phyloP scores from a whole-genome alignment of 495 filamentous ascomycete genomes.

The Penicillium paxilli region DNA sequence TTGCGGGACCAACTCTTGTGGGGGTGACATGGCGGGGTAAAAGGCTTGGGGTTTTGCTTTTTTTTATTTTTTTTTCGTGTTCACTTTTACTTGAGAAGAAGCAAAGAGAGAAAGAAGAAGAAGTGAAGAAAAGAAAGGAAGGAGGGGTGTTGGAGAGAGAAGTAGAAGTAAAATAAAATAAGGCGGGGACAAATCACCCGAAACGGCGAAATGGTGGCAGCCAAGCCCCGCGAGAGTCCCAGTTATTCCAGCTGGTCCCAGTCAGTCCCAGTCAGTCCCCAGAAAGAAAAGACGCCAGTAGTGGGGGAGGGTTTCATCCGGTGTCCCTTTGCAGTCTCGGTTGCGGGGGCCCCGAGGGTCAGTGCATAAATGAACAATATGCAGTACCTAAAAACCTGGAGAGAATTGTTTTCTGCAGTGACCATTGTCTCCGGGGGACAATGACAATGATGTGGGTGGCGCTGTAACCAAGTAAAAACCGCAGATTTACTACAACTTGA shows the following conservation, averaged over 20 bases:
- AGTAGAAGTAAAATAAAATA: constrained; percentile 6
- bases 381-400: too few species aligned
- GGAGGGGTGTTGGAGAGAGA: constrained; percentile 1
- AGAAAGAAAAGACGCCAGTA: constrained; percentile 13
- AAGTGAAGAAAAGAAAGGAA: not conserved
- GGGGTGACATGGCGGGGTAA: constrained; percentile 44
- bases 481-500: too few species aligned
- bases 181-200: not conserved
- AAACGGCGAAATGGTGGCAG: constrained; percentile 8
- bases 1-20: constrained; percentile 48
- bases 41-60: not conserved
- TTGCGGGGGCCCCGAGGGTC: constrained; percentile 8
- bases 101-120: not conserved
- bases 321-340: constrained; percentile 18
- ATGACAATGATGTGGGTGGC: too few species aligned
- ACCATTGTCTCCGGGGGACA: too few species aligned
- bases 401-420: not conserved
- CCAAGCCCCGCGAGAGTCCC: constrained; percentile 3
- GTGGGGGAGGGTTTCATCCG: constrained; percentile 15
- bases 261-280: constrained; percentile 13
- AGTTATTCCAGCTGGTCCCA: too few species aligned
- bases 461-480: too few species aligned
- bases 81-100: not conserved
- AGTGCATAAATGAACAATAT: too few species aligned
- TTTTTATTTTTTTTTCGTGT: not conserved